phyloP scores from a whole-genome alignment of 306 rosid species.

The Quercus bicolor region DNA sequence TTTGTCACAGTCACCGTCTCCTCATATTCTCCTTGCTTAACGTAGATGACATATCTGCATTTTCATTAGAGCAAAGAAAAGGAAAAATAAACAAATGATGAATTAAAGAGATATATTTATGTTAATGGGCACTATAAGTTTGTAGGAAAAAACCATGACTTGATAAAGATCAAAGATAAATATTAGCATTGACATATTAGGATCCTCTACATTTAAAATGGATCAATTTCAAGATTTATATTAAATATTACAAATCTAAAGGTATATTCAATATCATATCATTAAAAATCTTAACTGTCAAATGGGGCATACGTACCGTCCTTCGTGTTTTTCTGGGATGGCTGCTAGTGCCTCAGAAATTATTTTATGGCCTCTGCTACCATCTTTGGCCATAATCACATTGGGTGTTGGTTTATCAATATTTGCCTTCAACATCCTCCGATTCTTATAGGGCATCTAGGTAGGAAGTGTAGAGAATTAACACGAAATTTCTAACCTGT shows the following conservation, averaged over 20 bases:
- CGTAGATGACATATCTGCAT: slow-evolving; percentile 66
- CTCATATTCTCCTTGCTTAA: slow-evolving; percentile 70
- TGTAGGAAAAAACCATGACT: not conserved
- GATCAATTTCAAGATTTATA: no score
- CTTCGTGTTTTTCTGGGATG: slow-evolving; percentile 48
- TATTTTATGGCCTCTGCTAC: slow-evolving; percentile 62
- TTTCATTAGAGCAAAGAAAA: not conserved
- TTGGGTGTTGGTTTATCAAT: slow-evolving; percentile 58
- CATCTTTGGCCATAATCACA: slow-evolving; percentile 74
- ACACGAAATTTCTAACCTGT: no score
- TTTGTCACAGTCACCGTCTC: slow-evolving; percentile 57
- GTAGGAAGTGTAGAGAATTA: slow-evolving; percentile 20
- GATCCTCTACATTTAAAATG: no score
- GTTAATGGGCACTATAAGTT: not conserved
- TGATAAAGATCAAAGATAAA: not conserved
- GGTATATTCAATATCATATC: no score
- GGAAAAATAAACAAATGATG: not conserved
- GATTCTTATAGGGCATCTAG: slow-evolving; percentile 50
- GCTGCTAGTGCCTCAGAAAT: slow-evolving; percentile 55
- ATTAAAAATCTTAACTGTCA: no score
- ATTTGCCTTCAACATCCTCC: slow-evolving; percentile 55
- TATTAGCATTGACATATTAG: not conserved
- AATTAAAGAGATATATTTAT: not conserved
- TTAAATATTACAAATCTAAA: no score
- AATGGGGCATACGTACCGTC: slow-evolving; percentile 41